Conservation (phyloP, 2,329 filamentous ascomycete species). For the Coniella lustricola region DNA sequence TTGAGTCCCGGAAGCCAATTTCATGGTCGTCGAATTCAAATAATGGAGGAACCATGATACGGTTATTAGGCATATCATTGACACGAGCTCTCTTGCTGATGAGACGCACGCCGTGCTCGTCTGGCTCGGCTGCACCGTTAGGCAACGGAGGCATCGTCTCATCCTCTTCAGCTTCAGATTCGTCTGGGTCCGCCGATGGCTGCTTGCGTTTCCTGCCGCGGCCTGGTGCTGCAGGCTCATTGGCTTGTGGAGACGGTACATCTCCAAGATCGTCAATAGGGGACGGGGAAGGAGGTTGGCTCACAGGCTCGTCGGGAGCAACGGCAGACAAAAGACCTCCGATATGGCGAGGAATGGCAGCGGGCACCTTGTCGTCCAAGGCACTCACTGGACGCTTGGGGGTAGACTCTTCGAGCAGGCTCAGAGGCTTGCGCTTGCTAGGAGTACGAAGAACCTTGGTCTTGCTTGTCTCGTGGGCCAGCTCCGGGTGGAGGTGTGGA, state of each 20-base stretch:
- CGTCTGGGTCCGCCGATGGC: slow-evolving; percentile 3
- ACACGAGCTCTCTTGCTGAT: slow-evolving; percentile 33
- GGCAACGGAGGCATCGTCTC: slow-evolving; percentile 25
- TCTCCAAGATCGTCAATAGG: slow-evolving; percentile 18
- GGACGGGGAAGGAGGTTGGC: slow-evolving; percentile 20
- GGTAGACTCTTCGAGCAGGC: slow-evolving; percentile 41
- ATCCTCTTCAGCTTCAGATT: slow-evolving; percentile 14
- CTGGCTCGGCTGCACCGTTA: slow-evolving; percentile 37
- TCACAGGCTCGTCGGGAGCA: slow-evolving; percentile 23
- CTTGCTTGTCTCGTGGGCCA: slow-evolving; percentile 29
- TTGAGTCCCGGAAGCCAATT: slow-evolving; percentile 54
- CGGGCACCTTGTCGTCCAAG: slow-evolving; percentile 25
- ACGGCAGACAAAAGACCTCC: slow-evolving; percentile 30
- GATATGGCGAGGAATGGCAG: slow-evolving; percentile 32
- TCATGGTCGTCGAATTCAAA: slow-evolving; percentile 45
- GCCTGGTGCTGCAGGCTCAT: slow-evolving; percentile 10
- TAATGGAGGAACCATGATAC: slow-evolving; percentile 43
- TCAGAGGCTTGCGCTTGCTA: slow-evolving; percentile 41
- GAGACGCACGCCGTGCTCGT: slow-evolving; percentile 45
- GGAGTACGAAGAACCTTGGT: slow-evolving; percentile 21
- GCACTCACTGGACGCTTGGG: slow-evolving; percentile 36
- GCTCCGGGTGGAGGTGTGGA: slow-evolving; percentile 29
- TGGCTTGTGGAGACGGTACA: slow-evolving; percentile 11
- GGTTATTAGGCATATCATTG: slow-evolving; percentile 39
- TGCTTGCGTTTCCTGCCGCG: slow-evolving; percentile 13